Base-by-base conservation (phyloP, 371 early-diverging fungal genomes). In the Nematocida homosporus region DNA sequence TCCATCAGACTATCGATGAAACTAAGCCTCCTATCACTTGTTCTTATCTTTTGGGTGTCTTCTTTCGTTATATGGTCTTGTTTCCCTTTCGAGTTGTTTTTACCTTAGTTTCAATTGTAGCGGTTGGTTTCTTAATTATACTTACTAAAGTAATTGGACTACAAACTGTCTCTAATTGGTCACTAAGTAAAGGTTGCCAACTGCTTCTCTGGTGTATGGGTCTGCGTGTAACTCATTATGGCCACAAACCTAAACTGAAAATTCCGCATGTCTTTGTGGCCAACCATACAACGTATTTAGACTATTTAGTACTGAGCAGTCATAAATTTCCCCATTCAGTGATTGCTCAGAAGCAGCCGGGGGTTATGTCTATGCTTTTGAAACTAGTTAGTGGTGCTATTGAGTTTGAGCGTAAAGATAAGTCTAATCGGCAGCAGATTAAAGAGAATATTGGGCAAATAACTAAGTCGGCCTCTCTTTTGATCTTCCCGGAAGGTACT, bases 401-500 rank as follows among this genome's bases (percentile, higher is more conserved):
- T 68, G 84, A 86, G 57, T 90, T 90, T 83, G 88, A 90, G 80
- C 86, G 91, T 56, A 83, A 85, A 23, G 87, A 89, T 69, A 86
- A 87, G 78, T 80, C 87, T 23, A 90, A 90, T 78, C 83, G 89
- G 30, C 64, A 79, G 27, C 65, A 80, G 4, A 81, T 90, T 18
- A 82, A 83, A 32, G 77, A 81, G 69, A 86, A 82, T 83, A 84
- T 86, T 67, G 65, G 79, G 48, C 77, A 81, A 25, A 86, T 87
- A 66, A 78, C 86, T 18, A 50, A 80, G 30, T 66, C 80, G 1
- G 54, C 83, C 34, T 87, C 87, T 3, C 79, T 91, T 82, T 81
- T 90, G 27, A 88, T 91, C 27, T 91, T 91, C 81, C 91, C 91
- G n/a, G 91, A 91, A 82, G 90, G 90, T 4, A 90, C 90, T 3